phyloP scores from a whole-genome alignment of 306 rosid genomes.

The Malus sieversii region DNA sequence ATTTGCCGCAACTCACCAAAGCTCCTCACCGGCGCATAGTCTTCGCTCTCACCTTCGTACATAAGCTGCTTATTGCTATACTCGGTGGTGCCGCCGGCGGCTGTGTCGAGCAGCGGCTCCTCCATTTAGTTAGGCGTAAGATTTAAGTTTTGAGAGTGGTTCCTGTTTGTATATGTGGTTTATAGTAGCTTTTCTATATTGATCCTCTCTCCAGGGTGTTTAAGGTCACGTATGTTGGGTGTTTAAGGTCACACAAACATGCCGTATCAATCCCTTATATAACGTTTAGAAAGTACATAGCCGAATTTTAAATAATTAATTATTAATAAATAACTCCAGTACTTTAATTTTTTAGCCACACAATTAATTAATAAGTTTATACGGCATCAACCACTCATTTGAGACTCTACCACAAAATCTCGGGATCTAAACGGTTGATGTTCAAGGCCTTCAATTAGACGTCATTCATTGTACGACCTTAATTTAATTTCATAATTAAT shows the following conservation, averaged over 20 bases:
- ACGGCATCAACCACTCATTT: not conserved
- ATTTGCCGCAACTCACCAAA: constrained; percentile 1
- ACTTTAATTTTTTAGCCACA: not conserved
- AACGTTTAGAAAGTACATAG: no score
- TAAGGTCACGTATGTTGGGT: no score
- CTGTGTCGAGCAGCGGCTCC: constrained; percentile 11
- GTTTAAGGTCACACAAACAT: no score
- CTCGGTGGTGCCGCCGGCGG: not conserved
- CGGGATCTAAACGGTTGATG: not conserved
- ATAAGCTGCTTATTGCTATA: not conserved
- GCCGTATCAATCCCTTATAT: no score
- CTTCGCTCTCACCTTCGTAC: not conserved
- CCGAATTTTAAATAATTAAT: no score
- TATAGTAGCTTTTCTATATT: no score
- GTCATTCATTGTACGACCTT: not conserved
- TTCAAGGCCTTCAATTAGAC: no score
- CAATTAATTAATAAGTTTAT: no score
- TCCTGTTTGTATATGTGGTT: not conserved
- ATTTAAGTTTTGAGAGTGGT: not conserved
- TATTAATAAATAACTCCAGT: not conserved
- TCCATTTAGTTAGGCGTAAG: constrained; percentile 2
- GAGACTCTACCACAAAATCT: not conserved
- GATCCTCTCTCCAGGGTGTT: no score
- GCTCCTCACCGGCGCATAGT: constrained; percentile 17
- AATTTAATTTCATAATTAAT: no score